phyloP scores from a whole-genome alignment of 768 basidiomycete species.

The Punctularia strigosozonata region DNA sequence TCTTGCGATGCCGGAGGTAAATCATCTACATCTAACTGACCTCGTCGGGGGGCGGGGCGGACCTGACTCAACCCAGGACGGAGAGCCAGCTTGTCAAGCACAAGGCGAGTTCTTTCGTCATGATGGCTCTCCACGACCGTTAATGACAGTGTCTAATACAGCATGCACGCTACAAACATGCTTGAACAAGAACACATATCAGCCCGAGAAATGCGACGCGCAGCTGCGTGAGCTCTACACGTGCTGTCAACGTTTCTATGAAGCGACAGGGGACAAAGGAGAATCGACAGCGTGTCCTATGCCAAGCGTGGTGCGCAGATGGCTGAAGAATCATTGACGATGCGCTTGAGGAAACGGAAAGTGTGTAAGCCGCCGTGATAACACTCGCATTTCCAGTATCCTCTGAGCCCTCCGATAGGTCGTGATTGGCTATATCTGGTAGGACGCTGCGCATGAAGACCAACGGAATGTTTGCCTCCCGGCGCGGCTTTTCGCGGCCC shows the following conservation, averaged over 20 bases:
- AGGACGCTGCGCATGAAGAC: too few species aligned
- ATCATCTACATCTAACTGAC: too few species aligned
- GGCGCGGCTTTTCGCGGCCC: too few species aligned
- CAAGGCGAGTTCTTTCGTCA: constrained; percentile 8
- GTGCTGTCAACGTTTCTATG: constrained; percentile 54
- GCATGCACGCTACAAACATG: constrained; percentile 57
- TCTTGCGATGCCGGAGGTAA: too few species aligned
- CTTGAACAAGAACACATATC: constrained; percentile 50
- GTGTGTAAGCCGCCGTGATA: too few species aligned
- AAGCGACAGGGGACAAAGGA: constrained; percentile 22
- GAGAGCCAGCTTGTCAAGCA: constrained; percentile 14
- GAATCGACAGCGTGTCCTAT: constrained; percentile 56
- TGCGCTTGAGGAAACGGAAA: too few species aligned
- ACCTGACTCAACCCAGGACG: too few species aligned
- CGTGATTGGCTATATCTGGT: too few species aligned
- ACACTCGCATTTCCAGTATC: too few species aligned
- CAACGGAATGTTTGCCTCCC: too few species aligned
- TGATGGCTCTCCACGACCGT: neutral
- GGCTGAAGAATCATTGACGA: constrained; percentile 48
- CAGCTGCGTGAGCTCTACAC: constrained; percentile 41
- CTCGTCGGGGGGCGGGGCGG: too few species aligned
- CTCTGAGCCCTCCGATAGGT: too few species aligned
- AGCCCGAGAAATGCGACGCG: constrained; percentile 47
- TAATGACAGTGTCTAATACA: constrained; percentile 12
- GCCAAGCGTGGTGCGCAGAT: constrained; percentile 36